These are phyloP conservation scores for Tricholoma bakamatsutake DNA, from an alignment of 768 basidiomycete genomes.

Conservation along the genomic window DNA sequence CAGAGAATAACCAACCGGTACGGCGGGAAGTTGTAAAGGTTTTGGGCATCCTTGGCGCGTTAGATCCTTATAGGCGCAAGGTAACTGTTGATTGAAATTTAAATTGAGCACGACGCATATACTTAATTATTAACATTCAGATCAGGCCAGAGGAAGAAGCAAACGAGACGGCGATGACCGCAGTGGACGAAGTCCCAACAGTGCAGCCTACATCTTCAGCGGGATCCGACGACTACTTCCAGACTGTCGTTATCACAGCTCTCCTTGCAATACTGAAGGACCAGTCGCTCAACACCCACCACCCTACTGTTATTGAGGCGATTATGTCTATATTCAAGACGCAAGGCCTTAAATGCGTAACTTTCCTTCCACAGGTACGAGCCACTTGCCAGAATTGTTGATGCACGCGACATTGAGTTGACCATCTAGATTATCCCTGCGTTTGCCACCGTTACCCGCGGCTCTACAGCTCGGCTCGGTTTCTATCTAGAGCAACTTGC, in stretches of 20 bases:
- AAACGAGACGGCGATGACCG: conserved; percentile 51
- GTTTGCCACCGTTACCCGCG: conserved; percentile 82
- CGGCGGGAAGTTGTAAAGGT: conserved; percentile 91
- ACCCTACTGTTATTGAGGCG: conserved; percentile 93
- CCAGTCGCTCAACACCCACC: conserved; percentile 76
- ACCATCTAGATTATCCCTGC: conserved; percentile 81
- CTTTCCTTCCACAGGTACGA: conserved; percentile 86
- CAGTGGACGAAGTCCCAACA: conserved; percentile 64
- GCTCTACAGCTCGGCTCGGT: conserved; percentile 74
- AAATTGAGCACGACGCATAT: background rate
- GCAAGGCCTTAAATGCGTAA: conserved; percentile 92
- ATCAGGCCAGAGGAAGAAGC: conserved; percentile 56
- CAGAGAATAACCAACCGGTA: conserved; percentile 66
- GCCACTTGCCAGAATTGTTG: background rate
- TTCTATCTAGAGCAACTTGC: conserved; percentile 95
- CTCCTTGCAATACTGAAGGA: conserved; percentile 86
- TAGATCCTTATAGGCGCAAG: conserved; percentile 95
- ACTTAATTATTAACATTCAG: conserved; percentile 30
- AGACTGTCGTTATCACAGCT: conserved; percentile 88
- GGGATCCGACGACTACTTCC: conserved; percentile 92
- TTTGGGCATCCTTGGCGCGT: conserved; percentile 89
- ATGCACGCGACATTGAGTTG: conserved; percentile 7
- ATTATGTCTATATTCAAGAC: conserved; percentile 99
- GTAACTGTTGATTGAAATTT: conserved; percentile 30
- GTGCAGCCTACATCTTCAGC: conserved; percentile 55